Evolutionary conservation across 257 asterid species (phyloP).

Genomic region (Ocimum tenuiflorum): DNA sequence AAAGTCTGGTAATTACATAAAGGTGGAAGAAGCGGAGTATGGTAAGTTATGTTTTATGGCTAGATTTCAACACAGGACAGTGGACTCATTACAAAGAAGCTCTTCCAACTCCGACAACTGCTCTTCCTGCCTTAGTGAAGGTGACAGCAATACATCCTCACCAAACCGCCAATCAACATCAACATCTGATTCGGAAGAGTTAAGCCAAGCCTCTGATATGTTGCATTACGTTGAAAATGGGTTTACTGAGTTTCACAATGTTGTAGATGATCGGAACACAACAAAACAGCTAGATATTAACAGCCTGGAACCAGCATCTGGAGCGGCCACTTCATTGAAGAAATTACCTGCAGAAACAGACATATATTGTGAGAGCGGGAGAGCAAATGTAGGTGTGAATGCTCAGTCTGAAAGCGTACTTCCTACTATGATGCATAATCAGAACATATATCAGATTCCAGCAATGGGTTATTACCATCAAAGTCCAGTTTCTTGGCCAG

Average conservation of each 20-base stretch:
- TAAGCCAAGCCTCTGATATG: slow-evolving; percentile 52
- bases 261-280: slow-evolving; percentile 21
- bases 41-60: slow-evolving; percentile 25
- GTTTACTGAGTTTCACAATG: slow-evolving; percentile 27
- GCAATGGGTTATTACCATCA: slow-evolving; percentile 67
- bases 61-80: slow-evolving; percentile 21
- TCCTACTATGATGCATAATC: slow-evolving; percentile 48
- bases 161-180: slow-evolving; percentile 50
- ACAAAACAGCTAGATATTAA: slow-evolving; percentile 22
- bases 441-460: slow-evolving; percentile 56
- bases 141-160: slow-evolving; percentile 65
- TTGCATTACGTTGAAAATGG: slow-evolving; percentile 36
- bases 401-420: slow-evolving; percentile 42
- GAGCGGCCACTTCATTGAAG: slow-evolving; percentile 24
- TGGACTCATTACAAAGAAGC: slow-evolving; percentile 37
- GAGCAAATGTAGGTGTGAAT: slow-evolving; percentile 29
- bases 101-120: slow-evolving; percentile 71
- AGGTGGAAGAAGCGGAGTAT: slow-evolving; percentile 40
- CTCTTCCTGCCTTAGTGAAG: slow-evolving; percentile 80
- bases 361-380: slow-evolving; percentile 33
- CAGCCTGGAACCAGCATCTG: slow-evolving; percentile 26
- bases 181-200: slow-evolving; percentile 76
- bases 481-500: slow-evolving; percentile 59
- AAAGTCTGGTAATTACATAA: slow-evolving; percentile 28
- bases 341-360: slow-evolving; percentile 29